Percentiles rank a stretch among this genome's conserved stretches.
These are phyloP conservation scores for Plectosphaerella cucumerina DNA, from an alignment of 2,329 filamentous ascomycete genomes.

Conservation along the genomic window DNA sequence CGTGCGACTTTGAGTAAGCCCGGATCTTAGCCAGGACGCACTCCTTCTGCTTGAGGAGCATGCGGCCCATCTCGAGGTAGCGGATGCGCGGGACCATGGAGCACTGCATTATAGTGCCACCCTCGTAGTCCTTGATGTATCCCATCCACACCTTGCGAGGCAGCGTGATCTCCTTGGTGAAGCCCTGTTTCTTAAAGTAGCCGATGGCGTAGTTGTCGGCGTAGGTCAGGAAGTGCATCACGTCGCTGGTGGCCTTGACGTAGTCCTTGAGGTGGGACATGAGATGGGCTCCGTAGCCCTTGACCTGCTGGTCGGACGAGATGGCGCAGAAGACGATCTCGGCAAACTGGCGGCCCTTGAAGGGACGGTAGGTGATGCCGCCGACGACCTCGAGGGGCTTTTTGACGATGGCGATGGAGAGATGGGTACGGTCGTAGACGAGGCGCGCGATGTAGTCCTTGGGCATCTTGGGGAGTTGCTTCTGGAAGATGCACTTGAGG, in stretches of 20 bases:
- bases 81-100: constrained; percentile 93
- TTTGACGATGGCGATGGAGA: constrained; percentile 97
- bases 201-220: constrained; percentile 98
- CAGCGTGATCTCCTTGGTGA: constrained; percentile 96
- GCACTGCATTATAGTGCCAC: constrained; percentile 98
- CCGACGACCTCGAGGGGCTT: constrained; percentile 93
- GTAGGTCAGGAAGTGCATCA: constrained; percentile 99
- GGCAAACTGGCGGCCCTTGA: constrained; percentile 86
- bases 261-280: constrained; percentile 99
- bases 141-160: constrained; percentile 95
- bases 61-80: constrained; percentile 87
- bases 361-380: constrained; percentile 93
- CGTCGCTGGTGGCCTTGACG: constrained; percentile 91
- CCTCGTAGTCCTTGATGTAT: constrained; percentile 99
- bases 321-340: constrained; percentile 99
- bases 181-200: constrained; percentile 99
- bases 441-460: constrained; percentile 98
- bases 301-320: constrained; percentile 95
- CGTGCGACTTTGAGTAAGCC: constrained; percentile 82
- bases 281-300: constrained; percentile 94
- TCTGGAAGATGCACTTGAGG: constrained; percentile 96
- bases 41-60: constrained; percentile 97
- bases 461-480: constrained; percentile 97
- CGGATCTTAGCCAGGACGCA: constrained; percentile 92
- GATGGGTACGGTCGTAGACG: constrained; percentile 93